Conservation (phyloP, 352 stramenopile genomes). For the Thraustotheca clavata region DNA sequence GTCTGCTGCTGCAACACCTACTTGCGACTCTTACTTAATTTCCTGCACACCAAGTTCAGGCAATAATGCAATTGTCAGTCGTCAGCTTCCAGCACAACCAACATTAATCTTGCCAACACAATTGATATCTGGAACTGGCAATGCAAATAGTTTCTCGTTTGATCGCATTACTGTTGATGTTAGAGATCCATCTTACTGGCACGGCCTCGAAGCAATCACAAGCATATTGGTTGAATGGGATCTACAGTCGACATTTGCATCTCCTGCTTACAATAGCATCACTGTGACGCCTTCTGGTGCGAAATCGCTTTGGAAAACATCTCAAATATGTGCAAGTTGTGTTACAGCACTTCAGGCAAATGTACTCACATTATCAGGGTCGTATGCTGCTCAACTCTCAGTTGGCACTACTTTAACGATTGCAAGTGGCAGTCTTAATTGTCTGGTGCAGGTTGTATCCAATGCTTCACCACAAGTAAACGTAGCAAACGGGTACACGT, state of each 20-base stretch:
- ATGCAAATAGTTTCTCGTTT: constrained; percentile 58
- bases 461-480: constrained; percentile 28
- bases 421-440: constrained; percentile 36
- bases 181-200: constrained; percentile 54
- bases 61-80: constrained; percentile 36
- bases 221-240: constrained; percentile 90
- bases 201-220: constrained; percentile 68
- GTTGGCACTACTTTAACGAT: constrained; percentile 43
- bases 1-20: constrained; percentile 54
- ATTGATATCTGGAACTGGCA: constrained; percentile 31
- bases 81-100: constrained; percentile 48
- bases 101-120: constrained; percentile 40
- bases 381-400: neutral
- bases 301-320: constrained; percentile 36
- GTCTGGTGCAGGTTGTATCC: constrained; percentile 36
- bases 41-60: constrained; percentile 45
- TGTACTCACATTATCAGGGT: constrained; percentile 1
- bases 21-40: constrained; percentile 82
- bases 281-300: constrained; percentile 19
- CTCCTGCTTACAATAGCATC: constrained; percentile 32
- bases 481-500: constrained; percentile 37
- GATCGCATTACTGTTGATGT: constrained; percentile 52
- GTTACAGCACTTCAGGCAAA: constrained; percentile 36
- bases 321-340: constrained; percentile 41
- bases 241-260: constrained; percentile 47